These are phyloP conservation scores for Gelatoporia subvermispora DNA, from an alignment of 768 basidiomycete genomes.

Conservation along the genomic window DNA sequence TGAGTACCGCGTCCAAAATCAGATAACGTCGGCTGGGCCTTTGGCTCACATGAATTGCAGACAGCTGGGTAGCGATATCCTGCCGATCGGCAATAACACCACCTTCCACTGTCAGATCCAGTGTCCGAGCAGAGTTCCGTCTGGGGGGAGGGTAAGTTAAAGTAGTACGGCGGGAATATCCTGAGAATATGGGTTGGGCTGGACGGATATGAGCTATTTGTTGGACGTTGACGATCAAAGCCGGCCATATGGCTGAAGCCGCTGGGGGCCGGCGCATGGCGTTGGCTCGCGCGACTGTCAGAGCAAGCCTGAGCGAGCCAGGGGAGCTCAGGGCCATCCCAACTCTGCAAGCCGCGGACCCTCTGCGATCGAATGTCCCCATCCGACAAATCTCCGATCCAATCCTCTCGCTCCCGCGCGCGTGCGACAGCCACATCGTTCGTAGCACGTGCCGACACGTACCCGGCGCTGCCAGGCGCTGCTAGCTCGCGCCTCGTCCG, in stretches of 20 bases:
- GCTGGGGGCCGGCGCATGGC: too few relatives aligned
- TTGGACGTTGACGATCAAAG: too few relatives aligned
- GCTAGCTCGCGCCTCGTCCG: not conserved
- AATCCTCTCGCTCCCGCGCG: constrained; percentile 12
- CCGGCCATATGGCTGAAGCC: too few relatives aligned
- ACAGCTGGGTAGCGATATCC: not conserved
- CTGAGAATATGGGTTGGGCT: too few relatives aligned
- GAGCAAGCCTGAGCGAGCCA: too few relatives aligned
- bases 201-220: too few relatives aligned
- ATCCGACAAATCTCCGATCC: constrained; percentile 9
- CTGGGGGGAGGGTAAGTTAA: constrained; percentile 1
- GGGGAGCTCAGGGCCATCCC: too few relatives aligned
- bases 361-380: not conserved
- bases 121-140: not conserved
- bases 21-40: constrained; percentile 18
- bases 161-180: not conserved
- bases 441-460: not conserved
- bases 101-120: constrained; percentile 2
- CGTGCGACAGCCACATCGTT: too few relatives aligned
- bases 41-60: constrained; percentile 18
- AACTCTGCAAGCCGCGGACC: too few relatives aligned
- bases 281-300: too few relatives aligned
- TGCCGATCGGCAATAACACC: constrained; percentile 14
- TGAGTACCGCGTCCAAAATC: constrained; percentile 12
- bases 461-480: not conserved